Base-by-base conservation (phyloP, 495 filamentous ascomycete genomes). In the Xylaria telfairii region DNA sequence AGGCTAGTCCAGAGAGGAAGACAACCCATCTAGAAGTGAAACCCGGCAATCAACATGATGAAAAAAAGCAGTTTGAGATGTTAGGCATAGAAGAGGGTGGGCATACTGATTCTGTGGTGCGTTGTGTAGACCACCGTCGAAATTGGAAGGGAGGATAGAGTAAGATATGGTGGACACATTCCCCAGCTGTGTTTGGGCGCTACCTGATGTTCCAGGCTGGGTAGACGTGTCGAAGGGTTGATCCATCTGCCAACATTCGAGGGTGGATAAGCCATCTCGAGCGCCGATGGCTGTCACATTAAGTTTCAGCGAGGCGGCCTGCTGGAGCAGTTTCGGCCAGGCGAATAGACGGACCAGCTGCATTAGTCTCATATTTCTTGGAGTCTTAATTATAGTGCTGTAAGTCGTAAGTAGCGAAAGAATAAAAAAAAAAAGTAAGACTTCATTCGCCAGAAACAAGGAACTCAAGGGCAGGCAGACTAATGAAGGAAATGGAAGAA, bases 231-330 rank as follows among this genome's bases (percentile, higher is more conserved):
- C 53, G 72, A 87, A 84, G 0, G 82, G 83, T 0, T 77, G 72
- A n/a, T 71, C 59, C 21, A 88, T 74, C 47, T 83, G 76, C 87
- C 87, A 89, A 79, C 87, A 89, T 78, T 88, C 82, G n/a, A 89
- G 73, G 0, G 78, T 81, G 10, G 87, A 88, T 42, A 74, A 73
- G 71, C 76, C 74, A 17, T 75, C 42, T 30, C 67, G 71, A 15
- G 75, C 77, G 2, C 71, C 61, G 28, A 80, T 68, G 0, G 78
- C 75, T 13, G 79, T 81, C 6, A 75, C 62, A n/a, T 77, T 78
- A 47, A 81, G 73, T 13, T 65, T 24, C 1, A 68, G 32, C 5
- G 75, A 69, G 47, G 59, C 24, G 17, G 34, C 68, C 9, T 47
- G 28, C 28, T 21, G 66, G 2, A 30, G 4, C 15, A 47, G 44